Percentiles rank a stretch among this genome's conserved stretches.
These are phyloP conservation scores for Irpex rosettiformis DNA, from an alignment of 1,284 basidiomycete species.

Conservation along the genomic window DNA sequence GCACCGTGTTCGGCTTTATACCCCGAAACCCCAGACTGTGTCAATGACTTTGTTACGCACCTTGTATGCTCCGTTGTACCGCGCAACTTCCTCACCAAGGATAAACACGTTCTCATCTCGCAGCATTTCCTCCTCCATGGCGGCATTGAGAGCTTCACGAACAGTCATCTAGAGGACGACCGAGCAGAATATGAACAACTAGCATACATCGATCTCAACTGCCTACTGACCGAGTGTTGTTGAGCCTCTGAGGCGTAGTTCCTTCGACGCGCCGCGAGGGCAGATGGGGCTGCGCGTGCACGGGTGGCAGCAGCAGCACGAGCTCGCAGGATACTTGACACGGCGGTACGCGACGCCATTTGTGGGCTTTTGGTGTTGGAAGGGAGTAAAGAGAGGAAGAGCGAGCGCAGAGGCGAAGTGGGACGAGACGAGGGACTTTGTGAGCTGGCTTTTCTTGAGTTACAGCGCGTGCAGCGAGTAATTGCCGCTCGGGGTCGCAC, in stretches of 20 bases:
- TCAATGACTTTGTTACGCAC: constrained; percentile 38
- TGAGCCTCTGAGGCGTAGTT: constrained; percentile 58
- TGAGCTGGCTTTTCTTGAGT: constrained; percentile 13
- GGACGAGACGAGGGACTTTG: constrained; percentile 13
- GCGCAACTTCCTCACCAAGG: constrained; percentile 97
- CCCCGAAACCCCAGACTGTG: not conserved
- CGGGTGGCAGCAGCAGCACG: constrained; percentile 47
- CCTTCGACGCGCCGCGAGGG: constrained; percentile 40
- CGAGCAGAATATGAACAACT: constrained; percentile 1
- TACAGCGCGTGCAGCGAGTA: constrained; percentile 9
- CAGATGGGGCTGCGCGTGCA: constrained; percentile 34
- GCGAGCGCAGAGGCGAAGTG: constrained; percentile 24
- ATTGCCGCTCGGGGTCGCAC: constrained; percentile 28
- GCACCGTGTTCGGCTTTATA: not conserved
- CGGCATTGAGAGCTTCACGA: constrained; percentile 95
- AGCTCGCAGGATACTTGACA: constrained; percentile 48
- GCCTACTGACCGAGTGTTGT: constrained; percentile 44
- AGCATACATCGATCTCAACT: too few species aligned
- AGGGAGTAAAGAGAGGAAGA: constrained; percentile 23
- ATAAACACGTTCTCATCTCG: constrained; percentile 95
- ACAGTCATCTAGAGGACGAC: constrained; percentile 81
- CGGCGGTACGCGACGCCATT: constrained; percentile 64
- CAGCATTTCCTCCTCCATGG: constrained; percentile 99
- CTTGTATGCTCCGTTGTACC: constrained; percentile 99
- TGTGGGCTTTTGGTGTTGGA: constrained; percentile 24